Base-by-base conservation (phyloP, 148 eudicot genomes). In the Drosera capensis region DNA sequence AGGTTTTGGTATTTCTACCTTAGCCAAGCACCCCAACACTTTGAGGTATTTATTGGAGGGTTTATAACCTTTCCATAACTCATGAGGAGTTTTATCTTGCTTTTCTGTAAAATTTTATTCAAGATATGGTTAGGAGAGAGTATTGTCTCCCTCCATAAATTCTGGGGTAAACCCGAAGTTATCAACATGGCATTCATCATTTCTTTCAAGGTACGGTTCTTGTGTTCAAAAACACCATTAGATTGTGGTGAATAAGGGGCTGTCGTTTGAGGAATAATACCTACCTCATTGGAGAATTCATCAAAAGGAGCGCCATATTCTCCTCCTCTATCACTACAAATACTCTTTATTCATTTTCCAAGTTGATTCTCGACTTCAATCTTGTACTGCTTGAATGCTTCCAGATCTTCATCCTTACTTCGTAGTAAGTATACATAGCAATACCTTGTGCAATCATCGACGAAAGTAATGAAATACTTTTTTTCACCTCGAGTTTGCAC, bases 151-250 rank as follows among this genome's bases (percentile, higher is more conserved):
- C n/a, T n/a, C n/a, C n/a, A n/a, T n/a, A n/a, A n/a, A n/a, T n/a
- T n/a, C n/a, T n/a, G n/a, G n/a, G n/a, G n/a, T n/a, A n/a, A n/a
- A n/a, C n/a, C n/a, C n/a, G n/a, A n/a, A n/a, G 13, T 6, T 30
- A 5, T 13, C 7, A 30, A 30, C 13, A 30, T 30, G 35, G 35
- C 20, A 80, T 25, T 41, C 28, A 23, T 3, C n/a, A n/a, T n/a
- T n/a, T n/a, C n/a, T n/a, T n/a, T n/a, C n/a, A n/a, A n/a, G n/a
- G n/a, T n/a, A n/a, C n/a, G n/a, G n/a, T n/a, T n/a, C n/a, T n/a
- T n/a, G n/a, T n/a, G n/a, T n/a, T n/a, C n/a, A n/a, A n/a, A n/a
- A 39, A 45, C 30, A 28, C 47, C 4, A 18, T 43, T 18, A 13
- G 23, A 22, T 19, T 43, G 22, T 3, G 25, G 47, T 0, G 25